phyloP scores from a whole-genome alignment of 495 filamentous ascomycete species.

The Penicillium paxilli region DNA sequence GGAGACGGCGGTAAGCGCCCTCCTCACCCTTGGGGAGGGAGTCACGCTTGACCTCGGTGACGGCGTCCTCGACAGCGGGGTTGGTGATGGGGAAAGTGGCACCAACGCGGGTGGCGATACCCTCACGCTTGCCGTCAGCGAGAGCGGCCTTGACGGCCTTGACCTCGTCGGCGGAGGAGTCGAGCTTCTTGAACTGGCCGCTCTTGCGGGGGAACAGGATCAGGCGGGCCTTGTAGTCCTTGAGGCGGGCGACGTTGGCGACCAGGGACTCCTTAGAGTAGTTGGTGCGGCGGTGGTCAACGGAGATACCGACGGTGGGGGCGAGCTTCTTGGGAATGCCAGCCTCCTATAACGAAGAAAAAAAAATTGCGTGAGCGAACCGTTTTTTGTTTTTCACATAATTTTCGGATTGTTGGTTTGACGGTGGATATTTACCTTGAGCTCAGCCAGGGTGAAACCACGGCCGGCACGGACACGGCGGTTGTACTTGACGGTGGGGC shows the following conservation, averaged over 20 bases:
- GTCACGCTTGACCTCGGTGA: constrained; percentile 80
- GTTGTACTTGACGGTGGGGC: constrained; percentile 97
- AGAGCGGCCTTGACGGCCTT: constrained; percentile 63
- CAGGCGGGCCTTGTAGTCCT: constrained; percentile 90
- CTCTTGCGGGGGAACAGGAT: constrained; percentile 97
- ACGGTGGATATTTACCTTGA: constrained; percentile 71
- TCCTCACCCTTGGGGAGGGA: constrained; percentile 75
- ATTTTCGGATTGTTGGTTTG: background rate
- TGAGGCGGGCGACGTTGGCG: constrained; percentile 92
- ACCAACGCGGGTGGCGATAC: constrained; percentile 54
- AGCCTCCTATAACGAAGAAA: constrained; percentile 65
- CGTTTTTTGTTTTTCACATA: constrained; percentile 1
- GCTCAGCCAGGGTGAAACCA: constrained; percentile 94
- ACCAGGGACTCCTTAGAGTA: constrained; percentile 90
- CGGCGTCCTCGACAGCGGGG: constrained; percentile 52
- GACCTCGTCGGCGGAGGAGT: constrained; percentile 85
- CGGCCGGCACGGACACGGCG: constrained; percentile 93
- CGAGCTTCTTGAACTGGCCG: constrained; percentile 86
- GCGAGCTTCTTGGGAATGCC: constrained; percentile 93
- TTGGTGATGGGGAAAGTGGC: constrained; percentile 71
- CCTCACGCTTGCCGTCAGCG: constrained; percentile 53
- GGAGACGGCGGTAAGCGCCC: constrained; percentile 82
- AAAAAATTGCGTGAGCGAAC: constrained; percentile 19
- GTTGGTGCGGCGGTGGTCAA: constrained; percentile 95
- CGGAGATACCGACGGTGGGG: constrained; percentile 91